These are phyloP conservation scores for Yarrowia sp. DNA, from an alignment of 805 yeast genomes.

Conservation along the genomic window DNA sequence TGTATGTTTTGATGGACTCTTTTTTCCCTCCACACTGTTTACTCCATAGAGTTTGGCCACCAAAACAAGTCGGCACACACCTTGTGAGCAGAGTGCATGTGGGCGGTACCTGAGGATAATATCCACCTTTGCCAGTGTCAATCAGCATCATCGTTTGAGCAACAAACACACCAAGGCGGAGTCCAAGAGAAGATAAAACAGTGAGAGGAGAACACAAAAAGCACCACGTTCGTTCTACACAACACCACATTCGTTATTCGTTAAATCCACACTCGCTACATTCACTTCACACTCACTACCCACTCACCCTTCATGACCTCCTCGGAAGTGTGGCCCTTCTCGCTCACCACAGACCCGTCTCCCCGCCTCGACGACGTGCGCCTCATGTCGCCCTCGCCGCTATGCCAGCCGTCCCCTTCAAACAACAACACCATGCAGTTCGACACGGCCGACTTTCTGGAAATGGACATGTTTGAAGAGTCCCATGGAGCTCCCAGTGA, in stretches of 20 bases:
- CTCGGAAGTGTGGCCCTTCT: constrained; percentile 24
- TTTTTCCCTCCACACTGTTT: background rate
- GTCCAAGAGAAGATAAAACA: too few species aligned
- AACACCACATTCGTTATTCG: background rate
- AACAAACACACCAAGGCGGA: background rate
- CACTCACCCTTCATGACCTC: background rate
- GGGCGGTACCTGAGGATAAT: constrained; percentile 6
- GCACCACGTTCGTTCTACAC: background rate
- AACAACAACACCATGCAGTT: constrained; percentile 9
- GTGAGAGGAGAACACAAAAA: too few species aligned
- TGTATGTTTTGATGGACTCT: too few species aligned
- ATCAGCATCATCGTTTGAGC: background rate
- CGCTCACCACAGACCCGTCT: constrained; percentile 12
- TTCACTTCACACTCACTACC: background rate
- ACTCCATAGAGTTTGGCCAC: constrained; percentile 12
- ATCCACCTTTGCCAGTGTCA: background rate
- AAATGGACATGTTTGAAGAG: constrained; percentile 22
- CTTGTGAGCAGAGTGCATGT: constrained; percentile 23
- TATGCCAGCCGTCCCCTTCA: constrained; percentile 19
- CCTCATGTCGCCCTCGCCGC: constrained; percentile 9
- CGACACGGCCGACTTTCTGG: constrained; percentile 20
- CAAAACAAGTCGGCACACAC: constrained; percentile 25
- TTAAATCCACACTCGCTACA: background rate
- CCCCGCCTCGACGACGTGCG: constrained; percentile 16
- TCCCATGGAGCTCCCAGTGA: background rate